Percentiles rank a stretch among this genome's conserved stretches.
phyloP scores from a whole-genome alignment of 2,329 filamentous ascomycete genomes.

The Diplodia sapinea region DNA sequence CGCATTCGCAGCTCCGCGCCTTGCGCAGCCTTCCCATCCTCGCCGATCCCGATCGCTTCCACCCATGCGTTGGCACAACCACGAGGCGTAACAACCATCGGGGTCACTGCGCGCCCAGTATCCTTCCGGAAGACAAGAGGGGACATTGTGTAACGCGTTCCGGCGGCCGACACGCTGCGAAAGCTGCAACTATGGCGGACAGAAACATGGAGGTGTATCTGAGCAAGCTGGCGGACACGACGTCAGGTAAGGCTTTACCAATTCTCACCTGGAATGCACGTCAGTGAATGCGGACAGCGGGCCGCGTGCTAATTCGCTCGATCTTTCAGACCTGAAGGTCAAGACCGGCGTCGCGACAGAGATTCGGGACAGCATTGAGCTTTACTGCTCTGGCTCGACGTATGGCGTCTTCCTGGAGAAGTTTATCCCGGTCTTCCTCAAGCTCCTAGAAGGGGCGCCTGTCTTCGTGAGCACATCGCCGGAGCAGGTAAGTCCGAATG shows the following conservation, averaged over 20 bases:
- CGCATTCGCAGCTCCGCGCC: conserved; percentile 17
- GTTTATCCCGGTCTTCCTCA: conserved; percentile 87
- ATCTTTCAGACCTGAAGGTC: conserved; percentile 73
- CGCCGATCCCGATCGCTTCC: not conserved
- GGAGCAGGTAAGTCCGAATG: conserved; percentile 71
- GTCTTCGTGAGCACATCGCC: conserved; percentile 89
- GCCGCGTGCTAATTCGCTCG: not conserved
- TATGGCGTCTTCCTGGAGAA: conserved; percentile 84
- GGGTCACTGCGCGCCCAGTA: conserved; percentile 8
- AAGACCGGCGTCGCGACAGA: conserved; percentile 84
- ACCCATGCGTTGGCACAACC: conserved; percentile 27
- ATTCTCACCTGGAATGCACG: not conserved
- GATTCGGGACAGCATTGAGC: conserved; percentile 88
- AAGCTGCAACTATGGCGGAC: conserved; percentile 42
- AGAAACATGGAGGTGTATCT: conserved; percentile 55
- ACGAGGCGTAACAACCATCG: conserved; percentile 4
- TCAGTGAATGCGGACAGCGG: not conserved
- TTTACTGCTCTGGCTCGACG: conserved; percentile 77
- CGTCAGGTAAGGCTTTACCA: conserved; percentile 40
- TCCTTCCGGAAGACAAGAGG: not conserved
- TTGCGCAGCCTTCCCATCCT: conserved; percentile 21
- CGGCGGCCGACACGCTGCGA: conserved; percentile 25
- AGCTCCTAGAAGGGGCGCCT: conserved; percentile 81
- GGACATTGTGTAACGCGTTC: not conserved
- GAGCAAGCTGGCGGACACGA: conserved; percentile 54